Evolutionary conservation across 176 grass and related monocot genomes (phyloP).

Genomic region (Oryza brachyantha): DNA sequence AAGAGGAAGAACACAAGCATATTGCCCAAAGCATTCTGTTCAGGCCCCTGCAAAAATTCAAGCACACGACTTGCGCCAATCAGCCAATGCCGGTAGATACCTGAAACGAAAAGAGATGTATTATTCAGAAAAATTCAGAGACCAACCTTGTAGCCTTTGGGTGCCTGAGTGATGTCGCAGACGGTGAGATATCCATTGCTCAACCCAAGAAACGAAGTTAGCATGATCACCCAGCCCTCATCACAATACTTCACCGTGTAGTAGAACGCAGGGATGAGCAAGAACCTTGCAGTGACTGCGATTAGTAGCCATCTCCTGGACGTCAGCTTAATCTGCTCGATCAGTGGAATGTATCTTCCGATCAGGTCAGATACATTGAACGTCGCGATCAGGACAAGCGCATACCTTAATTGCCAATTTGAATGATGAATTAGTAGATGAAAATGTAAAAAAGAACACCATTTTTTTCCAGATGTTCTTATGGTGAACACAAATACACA

Average conservation of each 20-base stretch:
- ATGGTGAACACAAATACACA: background rate
- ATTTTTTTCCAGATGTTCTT: background rate
- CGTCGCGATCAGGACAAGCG: constrained; percentile 57
- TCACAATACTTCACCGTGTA: constrained; percentile 61
- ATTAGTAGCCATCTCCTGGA: constrained; percentile 55
- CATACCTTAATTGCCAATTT: constrained; percentile 46
- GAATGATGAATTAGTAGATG: background rate
- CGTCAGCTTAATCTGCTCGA: constrained; percentile 43
- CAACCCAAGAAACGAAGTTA: constrained; percentile 56
- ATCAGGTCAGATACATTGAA: constrained; percentile 68
- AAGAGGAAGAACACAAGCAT: constrained; percentile 37
- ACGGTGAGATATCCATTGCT: constrained; percentile 68
- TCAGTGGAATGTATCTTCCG: constrained; percentile 68
- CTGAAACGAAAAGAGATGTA: background rate
- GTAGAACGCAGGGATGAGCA: constrained; percentile 73
- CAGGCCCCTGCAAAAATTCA: constrained; percentile 33
- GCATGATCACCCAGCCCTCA: constrained; percentile 70
- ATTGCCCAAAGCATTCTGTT: constrained; percentile 46
- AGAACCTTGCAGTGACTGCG: constrained; percentile 36
- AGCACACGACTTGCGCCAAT: background rate
- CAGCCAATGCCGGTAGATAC: background rate
- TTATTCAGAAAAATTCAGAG: background rate
- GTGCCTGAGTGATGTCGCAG: constrained; percentile 57
- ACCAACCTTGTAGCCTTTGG: constrained; percentile 67
- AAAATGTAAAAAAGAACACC: background rate